These are phyloP conservation scores for Lachnellula subtilissima DNA, from an alignment of 2,329 filamentous ascomycete genomes.

Conservation along the genomic window DNA sequence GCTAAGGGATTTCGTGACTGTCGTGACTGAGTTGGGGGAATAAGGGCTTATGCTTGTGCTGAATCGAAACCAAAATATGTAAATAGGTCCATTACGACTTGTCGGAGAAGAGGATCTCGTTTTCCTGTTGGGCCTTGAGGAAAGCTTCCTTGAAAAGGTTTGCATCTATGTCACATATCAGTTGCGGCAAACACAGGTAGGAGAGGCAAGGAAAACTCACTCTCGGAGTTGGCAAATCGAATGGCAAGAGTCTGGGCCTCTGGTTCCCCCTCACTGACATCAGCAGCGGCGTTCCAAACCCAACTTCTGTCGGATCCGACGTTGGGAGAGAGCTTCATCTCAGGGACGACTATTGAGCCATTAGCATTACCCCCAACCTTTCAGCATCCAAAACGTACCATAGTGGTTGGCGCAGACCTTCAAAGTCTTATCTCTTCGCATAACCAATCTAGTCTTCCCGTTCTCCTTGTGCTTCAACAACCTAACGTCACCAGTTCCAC, in stretches of 20 bases:
- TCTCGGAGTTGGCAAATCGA: conserved; percentile 95
- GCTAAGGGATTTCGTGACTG: conserved; percentile 22
- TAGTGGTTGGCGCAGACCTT: conserved; percentile 99
- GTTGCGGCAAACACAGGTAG: neutral
- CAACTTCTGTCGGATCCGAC: conserved; percentile 97
- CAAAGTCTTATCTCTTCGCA: conserved; percentile 99
- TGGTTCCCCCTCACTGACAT: conserved; percentile 96
- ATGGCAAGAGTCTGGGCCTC: conserved; percentile 96
- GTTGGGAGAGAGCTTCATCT: conserved; percentile 98
- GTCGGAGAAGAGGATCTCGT: conserved; percentile 72
- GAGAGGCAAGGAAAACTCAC: conserved; percentile 49
- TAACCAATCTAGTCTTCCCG: conserved; percentile 93
- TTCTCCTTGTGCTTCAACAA: conserved; percentile 99
- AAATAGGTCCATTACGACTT: conserved; percentile 35
- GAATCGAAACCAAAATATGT: conserved; percentile 16
- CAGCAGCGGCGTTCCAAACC: conserved; percentile 98
- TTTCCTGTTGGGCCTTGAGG: conserved; percentile 94
- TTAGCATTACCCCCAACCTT: conserved; percentile 11
- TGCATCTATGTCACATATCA: conserved; percentile 60
- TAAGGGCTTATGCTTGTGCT: conserved; percentile 15
- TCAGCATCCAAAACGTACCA: conserved; percentile 53
- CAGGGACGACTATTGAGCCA: conserved; percentile 69
- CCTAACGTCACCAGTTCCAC: conserved; percentile 92
- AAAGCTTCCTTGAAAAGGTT: conserved; percentile 97
- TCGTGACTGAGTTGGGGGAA: conserved; percentile 18